Evolutionary conservation across 495 filamentous ascomycete species (phyloP).

Genomic region (Aspergillus avenaceus): DNA sequence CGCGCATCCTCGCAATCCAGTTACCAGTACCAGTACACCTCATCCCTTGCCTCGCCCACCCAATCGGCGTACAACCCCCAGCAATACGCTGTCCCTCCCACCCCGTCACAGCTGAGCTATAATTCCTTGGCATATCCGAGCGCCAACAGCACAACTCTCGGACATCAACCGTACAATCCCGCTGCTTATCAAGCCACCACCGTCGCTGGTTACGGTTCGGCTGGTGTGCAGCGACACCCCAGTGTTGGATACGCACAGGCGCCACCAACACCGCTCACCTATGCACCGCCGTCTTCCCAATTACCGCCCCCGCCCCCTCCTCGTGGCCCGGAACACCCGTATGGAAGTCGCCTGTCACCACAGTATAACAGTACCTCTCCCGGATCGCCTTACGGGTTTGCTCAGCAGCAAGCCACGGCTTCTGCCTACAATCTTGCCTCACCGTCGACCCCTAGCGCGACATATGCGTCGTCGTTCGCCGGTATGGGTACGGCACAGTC

Average conservation of each 20-base stretch:
- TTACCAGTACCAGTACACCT: constrained; percentile 60
- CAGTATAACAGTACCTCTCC: constrained; percentile 18
- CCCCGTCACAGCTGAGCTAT: constrained; percentile 43
- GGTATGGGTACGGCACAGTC: constrained; percentile 15
- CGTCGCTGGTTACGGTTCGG: constrained; percentile 22
- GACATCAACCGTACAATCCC: constrained; percentile 68
- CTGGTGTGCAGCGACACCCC: constrained; percentile 27
- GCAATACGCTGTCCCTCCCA: constrained; percentile 65
- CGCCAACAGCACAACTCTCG: constrained; percentile 23
- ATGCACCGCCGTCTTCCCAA: constrained; percentile 29
- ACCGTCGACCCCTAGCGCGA: constrained; percentile 13
- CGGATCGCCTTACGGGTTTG: constrained; percentile 15
- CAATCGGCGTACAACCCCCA: constrained; percentile 78
- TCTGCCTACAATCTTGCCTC: constrained; percentile 22
- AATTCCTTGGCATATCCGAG: constrained; percentile 43
- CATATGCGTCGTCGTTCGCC: constrained; percentile 23
- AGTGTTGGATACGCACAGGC: constrained; percentile 31
- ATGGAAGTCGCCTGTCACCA: constrained; percentile 35
- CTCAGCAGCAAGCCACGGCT: constrained; percentile 11
- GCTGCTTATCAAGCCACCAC: constrained; percentile 55
- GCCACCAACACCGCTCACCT: constrained; percentile 30
- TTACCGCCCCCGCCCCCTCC: constrained; percentile 47
- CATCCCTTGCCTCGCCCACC: constrained; percentile 34
- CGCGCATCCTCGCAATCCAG: constrained; percentile 45
- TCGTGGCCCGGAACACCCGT: constrained; percentile 44